These are phyloP conservation scores for Cryptococcus wingfieldii DNA, from an alignment of 1,284 basidiomycete genomes.

Conservation along the genomic window DNA sequence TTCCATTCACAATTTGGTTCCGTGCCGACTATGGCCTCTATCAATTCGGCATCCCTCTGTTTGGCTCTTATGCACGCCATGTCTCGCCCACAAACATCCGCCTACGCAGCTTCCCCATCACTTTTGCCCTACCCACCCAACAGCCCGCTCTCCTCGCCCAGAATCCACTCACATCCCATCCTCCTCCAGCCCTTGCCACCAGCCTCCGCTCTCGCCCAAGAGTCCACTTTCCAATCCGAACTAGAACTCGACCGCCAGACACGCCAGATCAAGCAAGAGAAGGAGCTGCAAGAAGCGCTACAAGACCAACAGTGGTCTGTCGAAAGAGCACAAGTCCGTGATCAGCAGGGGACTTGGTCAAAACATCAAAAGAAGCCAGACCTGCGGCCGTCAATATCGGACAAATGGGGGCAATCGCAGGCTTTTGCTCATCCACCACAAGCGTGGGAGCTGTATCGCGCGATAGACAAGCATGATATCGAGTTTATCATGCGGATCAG, in stretches of 20 bases:
- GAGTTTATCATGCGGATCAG: slow-evolving; percentile 47
- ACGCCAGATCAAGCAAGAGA: slow-evolving; percentile 27
- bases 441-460: slow-evolving; percentile 47
- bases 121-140: too few relatives aligned
- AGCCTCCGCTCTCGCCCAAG: slow-evolving; percentile 20
- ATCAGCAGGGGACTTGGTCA: slow-evolving; percentile 30
- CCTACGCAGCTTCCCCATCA: background rate
- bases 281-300: slow-evolving; percentile 43
- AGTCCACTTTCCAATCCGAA: slow-evolving; percentile 33
- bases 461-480: slow-evolving; percentile 48
- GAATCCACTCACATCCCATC: slow-evolving; percentile 31
- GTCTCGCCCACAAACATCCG: background rate
- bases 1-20: too few relatives aligned
- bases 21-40: too few relatives aligned
- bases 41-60: too few relatives aligned
- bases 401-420: slow-evolving; percentile 14
- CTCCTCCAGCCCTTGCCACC: slow-evolving; percentile 40
- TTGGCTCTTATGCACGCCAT: too few relatives aligned
- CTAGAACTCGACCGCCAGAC: slow-evolving; percentile 42
- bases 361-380: background rate
- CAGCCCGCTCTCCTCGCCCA: slow-evolving; percentile 11
- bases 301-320: slow-evolving; percentile 38
- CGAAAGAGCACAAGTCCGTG: slow-evolving; percentile 27
- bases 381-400: background rate
- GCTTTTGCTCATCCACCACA: slow-evolving; percentile 43